Base-by-base conservation (phyloP, 306 rosid genomes). In the Citrullus mucosospermus region DNA sequence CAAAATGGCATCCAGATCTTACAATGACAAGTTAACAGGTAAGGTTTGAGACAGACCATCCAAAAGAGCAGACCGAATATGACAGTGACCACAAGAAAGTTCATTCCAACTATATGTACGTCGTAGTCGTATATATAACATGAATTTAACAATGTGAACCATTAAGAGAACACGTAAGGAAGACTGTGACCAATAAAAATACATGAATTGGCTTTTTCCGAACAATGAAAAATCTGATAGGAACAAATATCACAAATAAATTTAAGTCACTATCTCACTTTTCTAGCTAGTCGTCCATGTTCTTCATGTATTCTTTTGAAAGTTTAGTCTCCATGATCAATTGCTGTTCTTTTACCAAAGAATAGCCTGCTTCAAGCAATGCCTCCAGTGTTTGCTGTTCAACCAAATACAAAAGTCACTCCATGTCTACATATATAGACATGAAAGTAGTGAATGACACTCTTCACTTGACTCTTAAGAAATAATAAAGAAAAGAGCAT, bases 301-400 rank as follows among this genome's bases (percentile, higher is more conserved):
- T 92, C 89, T 94, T 94, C 98, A 92, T 89, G 88, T 94, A 94
- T 84, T 89, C 98, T 90, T 92, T 94, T 55, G 97, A 94, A 80
- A 92, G 97, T 82, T 91, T 92, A 69, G 86, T 88, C 87, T 91
- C 97, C 96, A 85, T 91, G 84, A 95, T 72, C 88, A 95, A 84
- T 88, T 87, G 78, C 80, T 95, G 98, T 82, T 95, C 97, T 81
- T 81, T 88, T 84, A 92, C 10, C 54, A 95, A 88, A 78, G 97
- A 91, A 83, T 85, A 79, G 74, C 97, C 97, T 11, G 97, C 89
- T 85, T 92, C 95, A 17, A 94, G 89, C 83, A 94, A 84, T 79
- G 95, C 92, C 78, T 94, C 98, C 54, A 86, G 28, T 15, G 98
- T 87, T 94, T 92, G 95, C 97, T 94, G 88, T 79, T 80, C 90